A percentile compares a stretch with the other conserved stretches of the same genome.
Conservation (phyloP, 345 rosid genomes). For the Camelina sativa region DNA sequence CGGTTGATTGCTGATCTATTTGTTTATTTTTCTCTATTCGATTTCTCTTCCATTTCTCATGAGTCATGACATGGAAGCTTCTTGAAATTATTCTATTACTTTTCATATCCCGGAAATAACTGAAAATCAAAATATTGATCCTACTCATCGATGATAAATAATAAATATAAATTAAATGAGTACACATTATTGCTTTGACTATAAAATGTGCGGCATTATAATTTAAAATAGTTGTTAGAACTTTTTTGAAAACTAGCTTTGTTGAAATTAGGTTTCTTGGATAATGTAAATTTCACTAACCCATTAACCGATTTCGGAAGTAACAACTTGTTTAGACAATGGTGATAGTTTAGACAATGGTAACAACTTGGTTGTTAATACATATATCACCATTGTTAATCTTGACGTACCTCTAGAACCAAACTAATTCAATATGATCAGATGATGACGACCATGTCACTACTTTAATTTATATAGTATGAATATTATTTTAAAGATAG, state of each 20-base stretch:
- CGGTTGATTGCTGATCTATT: slow-evolving; percentile 1
- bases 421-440: background rate
- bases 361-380: background rate
- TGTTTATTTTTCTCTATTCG: background rate
- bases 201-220: slow-evolving; percentile 23
- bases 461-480: background rate
- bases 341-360: background rate
- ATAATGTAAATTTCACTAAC: slow-evolving; percentile 16
- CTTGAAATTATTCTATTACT: background rate
- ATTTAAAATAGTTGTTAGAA: slow-evolving; percentile 31
- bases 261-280: slow-evolving; percentile 33
- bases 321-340: background rate
- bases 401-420: slow-evolving; percentile 10
- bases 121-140: background rate
- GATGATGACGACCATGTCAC: background rate
- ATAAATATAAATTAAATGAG: too few species aligned
- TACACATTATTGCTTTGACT: slow-evolving; percentile 45
- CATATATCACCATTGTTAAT: too few species aligned
- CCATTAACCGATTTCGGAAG: slow-evolving; percentile 12
- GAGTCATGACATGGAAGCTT: slow-evolving; percentile 20
- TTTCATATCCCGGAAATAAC: background rate
- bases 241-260: slow-evolving; percentile 17
- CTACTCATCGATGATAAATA: background rate
- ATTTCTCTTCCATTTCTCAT: background rate
- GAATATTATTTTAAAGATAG: background rate